Base-by-base conservation (phyloP, 208 protist species). In the Acanthamoeba castellanii region DNA sequence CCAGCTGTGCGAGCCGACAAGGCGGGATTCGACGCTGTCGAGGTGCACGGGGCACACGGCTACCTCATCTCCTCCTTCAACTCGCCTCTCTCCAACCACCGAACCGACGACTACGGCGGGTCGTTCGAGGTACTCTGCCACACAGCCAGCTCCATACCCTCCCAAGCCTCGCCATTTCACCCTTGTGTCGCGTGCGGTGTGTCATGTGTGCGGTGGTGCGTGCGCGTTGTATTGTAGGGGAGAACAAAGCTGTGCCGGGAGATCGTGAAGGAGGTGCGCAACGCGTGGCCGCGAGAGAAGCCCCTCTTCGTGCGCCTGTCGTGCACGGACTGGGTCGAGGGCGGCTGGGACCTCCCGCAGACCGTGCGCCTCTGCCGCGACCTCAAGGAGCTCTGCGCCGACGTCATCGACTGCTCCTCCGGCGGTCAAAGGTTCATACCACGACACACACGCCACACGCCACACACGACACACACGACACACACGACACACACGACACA, bases 61-160 rank as follows among this genome's bases (percentile, higher is more conserved):
- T 99, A 99, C 96, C 93, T 99, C 25, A 95, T 99, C 32, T 97
- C 98, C 82, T 89, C 95, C 66, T 99, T 99, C 95, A 68, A 99
- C 25, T 96, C 87, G 52, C 84, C 78, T 34, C 59, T 85, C 16
- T 92, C 96, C 50, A 99, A 99, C 96, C 92, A 96, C 81, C 96
- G 98, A 76, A 98, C 96, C 5, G 98, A 97, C 84, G 92, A 98
- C 84, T 99, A 99, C 95, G 98, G 98, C 81, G 98, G 98, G 61
- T 96, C 90, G 90, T 95, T 98, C 32, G 97, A 98, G 34, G 50
- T 55, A 55, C 14, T 55, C 0, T 18, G n/a, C n/a, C n/a, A 1
- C 50, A 55, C 50, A 55, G 6, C 50, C 50, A 55, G 37, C 50
- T 13, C 27, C 37, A 93, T 14, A 22, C 32, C n/a, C 68, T 97